Evolutionary conservation across 169 alveolate genomes (phyloP), one percentile per base, ranked within the genome.

Genomic region (Plasmodium reichenowi): DNA sequence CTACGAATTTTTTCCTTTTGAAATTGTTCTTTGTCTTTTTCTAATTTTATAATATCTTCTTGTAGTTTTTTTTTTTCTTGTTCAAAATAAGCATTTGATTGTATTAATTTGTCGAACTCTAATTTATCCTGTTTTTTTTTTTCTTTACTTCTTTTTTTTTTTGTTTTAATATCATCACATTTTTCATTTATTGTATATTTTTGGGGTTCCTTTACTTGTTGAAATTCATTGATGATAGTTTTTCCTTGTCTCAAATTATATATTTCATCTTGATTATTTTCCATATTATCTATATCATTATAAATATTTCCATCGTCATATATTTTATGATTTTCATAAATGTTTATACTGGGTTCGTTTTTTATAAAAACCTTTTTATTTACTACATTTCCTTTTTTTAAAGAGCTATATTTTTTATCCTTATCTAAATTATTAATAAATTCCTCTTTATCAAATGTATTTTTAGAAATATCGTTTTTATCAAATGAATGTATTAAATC

Each of bases 61-160:
- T 78, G 76, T 70, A 78, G 63, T 24, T 67, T 78, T 78, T 78
- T 78, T 32, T 67, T 78, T 52, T 78, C 89, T 71, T 52, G n/a
- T 58, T 78, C 89, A 52, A 78, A 67, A 59, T 78, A 78, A 43
- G 48, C 56, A 43, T 78, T 78, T 56, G 89, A 78, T 22, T 17
- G 24, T 22, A 48, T 63, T 56, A 64, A 71, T 22, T 78, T 64
- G 48, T 78, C 78, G 24, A 47, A 78, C 32, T 78, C 78, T 26
- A 64, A 60, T 64, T 78, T 47, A 32, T 66, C 54, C 9, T 78
- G 50, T 3, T 78, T 78, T 50, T 2, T 59, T 60, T 22, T 48
- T n/a, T 52, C 29, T 38, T 48, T 48, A 22, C 48, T 47, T 29
- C 15, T 29, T 75, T 47, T 72, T 59, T 72, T 72, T 72, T 72